Evolutionary conservation across 1,284 basidiomycete genomes (phyloP), one percentile per base, ranked within the genome.

Genomic region (Tilletiopsis washingtonensis): DNA sequence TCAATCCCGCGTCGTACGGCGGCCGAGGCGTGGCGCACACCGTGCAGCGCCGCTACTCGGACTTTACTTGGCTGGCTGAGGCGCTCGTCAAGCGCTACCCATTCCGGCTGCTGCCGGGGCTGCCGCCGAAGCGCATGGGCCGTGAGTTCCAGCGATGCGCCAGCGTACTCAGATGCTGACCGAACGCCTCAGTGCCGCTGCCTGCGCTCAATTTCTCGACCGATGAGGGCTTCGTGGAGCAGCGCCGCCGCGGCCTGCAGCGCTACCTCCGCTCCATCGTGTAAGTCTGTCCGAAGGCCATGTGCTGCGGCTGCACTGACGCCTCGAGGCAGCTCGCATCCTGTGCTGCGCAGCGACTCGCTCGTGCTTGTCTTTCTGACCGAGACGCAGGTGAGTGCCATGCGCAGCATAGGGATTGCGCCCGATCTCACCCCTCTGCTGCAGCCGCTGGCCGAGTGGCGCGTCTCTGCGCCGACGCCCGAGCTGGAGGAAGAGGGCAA

Each of bases 11-110:
- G n/a, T n/a, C n/a, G n/a, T n/a, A 9, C 9, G n/a, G 29, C 29
- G 29, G 29, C 29, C 9, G 9, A 34, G n/a, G 29, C 29, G 29
- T 9, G 29, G n/a, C 9, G n/a, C n/a, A n/a, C 9, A 34, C 27
- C 19, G 61, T 63, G 0, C 47, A 51, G 3, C 39, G 61, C 12
- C 37, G 59, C 24, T 63, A 63, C 54, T 59, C 56, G 26, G 61
- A 63, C 36, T 63, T 59, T 53, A 46, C 57, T 14, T 63, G 61
- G 61, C 51, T 63, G 15, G 40, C 45, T n/a, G 56, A 58, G 17
- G 56, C 56, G 25, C 49, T 63, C 3, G 47, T 59, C 20, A 58
- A 58, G 36, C 27, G 61, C 11, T 63, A 61, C n/a, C 61, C 61
- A 1, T 63, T 63, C 43, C 53, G 61, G 19, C 59, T 59, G 38